Evolutionary conservation across 352 stramenopile genomes (phyloP), one percentile per base, ranked within the genome.

Genomic region (Achlya hypogyna): DNA sequence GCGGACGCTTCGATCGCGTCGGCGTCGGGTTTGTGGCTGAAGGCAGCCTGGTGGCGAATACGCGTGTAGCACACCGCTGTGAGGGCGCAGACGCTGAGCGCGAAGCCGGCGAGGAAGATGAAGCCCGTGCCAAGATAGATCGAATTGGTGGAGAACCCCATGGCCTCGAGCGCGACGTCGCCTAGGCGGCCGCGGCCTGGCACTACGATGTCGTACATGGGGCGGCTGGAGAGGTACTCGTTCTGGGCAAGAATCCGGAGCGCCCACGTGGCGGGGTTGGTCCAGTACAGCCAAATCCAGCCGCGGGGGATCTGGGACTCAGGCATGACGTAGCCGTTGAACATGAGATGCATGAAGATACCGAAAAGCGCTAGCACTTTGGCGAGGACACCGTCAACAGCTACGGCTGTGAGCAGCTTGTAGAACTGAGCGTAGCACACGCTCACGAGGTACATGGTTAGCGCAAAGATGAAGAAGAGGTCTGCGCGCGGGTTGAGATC

Each of bases 51-150:
- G 62, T 86, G 81, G 25, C 81, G 81, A 16, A 78, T 72, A 53
- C 72, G 82, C 62, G 83, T 75, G 49, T 87, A 78, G 32, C 73
- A 71, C n/a, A 83, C 16, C 54, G 69, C 78, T 16, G 78, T 71
- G 16, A 83, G 18, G 35, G 78, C 28, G 70, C 75, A 74, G 28
- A 71, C 70, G 29, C 83, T 52, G n/a, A 85, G 14, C 58, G 84
- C 89, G 18, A 71, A 72, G 1, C 31, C 71, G 4, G 65, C 60
- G 23, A 91, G 84, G 59, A 89, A 76, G 52, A 81, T 63, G 75
- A 86, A 82, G 1, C 71, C 74, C 18, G 73, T 74, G 71, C 79
- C 89, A 63, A 89, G 76, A 77, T 79, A 94, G 27, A 31, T 45
- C 9, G 42, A 65, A 25, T 87, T 74, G 38, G 66, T 81, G 18